Evolutionary conservation across 306 rosid species (phyloP).

Genomic region (Elaeagnus macrophylla): DNA sequence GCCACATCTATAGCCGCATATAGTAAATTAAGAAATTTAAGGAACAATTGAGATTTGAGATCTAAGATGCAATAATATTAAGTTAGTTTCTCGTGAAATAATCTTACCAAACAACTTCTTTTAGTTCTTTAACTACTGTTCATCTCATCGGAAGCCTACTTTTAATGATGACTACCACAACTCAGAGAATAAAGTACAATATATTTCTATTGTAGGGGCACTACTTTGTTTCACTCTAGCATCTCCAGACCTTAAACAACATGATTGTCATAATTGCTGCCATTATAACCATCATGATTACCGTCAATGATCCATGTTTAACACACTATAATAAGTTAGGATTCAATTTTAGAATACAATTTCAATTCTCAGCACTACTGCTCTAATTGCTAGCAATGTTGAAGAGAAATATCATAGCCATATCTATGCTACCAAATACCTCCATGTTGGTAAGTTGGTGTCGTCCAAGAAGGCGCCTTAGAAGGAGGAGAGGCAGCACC

Average conservation of each 20-base stretch:
- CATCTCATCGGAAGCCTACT: constrained; percentile 16
- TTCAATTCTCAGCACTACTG: not conserved
- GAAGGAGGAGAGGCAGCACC: constrained; percentile 51
- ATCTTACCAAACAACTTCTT: constrained; percentile 11
- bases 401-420: constrained; percentile 37
- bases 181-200: constrained; percentile 25
- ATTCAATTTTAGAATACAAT: not conserved
- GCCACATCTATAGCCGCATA: too few species aligned
- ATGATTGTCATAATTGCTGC: constrained; percentile 54
- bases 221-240: constrained; percentile 43
- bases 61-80: too few species aligned
- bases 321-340: constrained; percentile 23
- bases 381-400: constrained; percentile 29
- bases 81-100: too few species aligned
- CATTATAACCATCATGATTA: constrained; percentile 62
- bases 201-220: constrained; percentile 16
- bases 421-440: constrained; percentile 54
- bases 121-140: constrained; percentile 6
- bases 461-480: constrained; percentile 41
- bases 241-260: constrained; percentile 44
- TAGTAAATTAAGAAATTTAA: too few species aligned
- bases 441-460: constrained; percentile 42
- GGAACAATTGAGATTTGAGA: too few species aligned
- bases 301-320: constrained; percentile 32
- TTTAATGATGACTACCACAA: constrained; percentile 65